A percentile compares a stretch with the other conserved stretches of the same genome.
phyloP scores from a whole-genome alignment of 2,329 filamentous ascomycete genomes.

The Rhynchosporium graminicola region DNA sequence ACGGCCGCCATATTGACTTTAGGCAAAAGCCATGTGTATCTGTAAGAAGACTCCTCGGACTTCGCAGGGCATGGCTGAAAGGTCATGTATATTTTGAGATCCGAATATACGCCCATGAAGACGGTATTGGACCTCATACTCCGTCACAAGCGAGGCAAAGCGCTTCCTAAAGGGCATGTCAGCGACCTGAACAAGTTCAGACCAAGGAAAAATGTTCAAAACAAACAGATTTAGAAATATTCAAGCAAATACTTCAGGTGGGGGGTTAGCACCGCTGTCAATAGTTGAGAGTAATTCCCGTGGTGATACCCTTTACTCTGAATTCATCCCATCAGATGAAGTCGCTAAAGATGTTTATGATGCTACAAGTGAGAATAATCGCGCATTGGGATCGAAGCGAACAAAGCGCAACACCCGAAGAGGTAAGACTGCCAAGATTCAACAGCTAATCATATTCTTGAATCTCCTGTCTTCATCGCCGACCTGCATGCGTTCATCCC shows the following conservation, averaged over 20 bases:
- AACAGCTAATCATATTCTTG: slow-evolving; percentile 1
- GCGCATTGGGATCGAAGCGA: slow-evolving; percentile 1
- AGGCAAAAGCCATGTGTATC: neutral
- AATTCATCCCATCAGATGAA: neutral
- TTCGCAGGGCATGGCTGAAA: neutral
- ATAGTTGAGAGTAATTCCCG: neutral
- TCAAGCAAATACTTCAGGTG: slow-evolving; percentile 2
- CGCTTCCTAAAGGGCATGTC: neutral
- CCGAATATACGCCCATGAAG: neutral
- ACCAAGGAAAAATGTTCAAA: neutral
- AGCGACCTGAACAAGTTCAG: neutral
- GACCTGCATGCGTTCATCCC: slow-evolving; percentile 2
- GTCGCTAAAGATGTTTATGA: neutral
- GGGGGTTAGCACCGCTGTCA: neutral
- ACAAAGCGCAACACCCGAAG: neutral
- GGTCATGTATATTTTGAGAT: neutral
- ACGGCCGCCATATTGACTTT: slow-evolving; percentile 2
- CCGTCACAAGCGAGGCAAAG: slow-evolving; percentile 9
- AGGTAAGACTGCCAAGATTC: neutral
- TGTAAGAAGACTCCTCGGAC: neutral
- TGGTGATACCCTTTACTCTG: neutral
- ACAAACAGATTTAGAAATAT: neutral
- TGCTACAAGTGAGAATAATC: neutral
- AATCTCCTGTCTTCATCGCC: neutral
- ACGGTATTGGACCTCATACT: neutral